Evolutionary conservation across 2,329 filamentous ascomycete genomes (phyloP).

Genomic region (Colletotrichum higginsianum): DNA sequence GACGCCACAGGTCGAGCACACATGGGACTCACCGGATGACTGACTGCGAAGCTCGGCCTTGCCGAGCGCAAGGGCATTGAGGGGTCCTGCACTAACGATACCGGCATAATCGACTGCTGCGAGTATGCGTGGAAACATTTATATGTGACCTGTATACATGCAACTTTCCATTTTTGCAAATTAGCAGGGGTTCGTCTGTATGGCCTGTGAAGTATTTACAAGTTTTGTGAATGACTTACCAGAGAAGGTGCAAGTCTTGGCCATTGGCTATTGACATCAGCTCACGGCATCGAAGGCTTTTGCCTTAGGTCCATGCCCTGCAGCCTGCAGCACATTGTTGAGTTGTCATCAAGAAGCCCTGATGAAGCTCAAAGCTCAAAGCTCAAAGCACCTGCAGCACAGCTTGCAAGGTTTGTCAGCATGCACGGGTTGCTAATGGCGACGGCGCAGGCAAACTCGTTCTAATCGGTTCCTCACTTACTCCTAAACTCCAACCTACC

Average conservation of each 20-base stretch:
- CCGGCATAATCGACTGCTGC: neutral
- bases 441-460: neutral
- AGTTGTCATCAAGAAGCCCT: too few species aligned
- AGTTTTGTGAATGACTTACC: neutral
- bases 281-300: too few species aligned
- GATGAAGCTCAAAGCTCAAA: neutral
- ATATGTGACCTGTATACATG: neutral
- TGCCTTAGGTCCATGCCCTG: too few species aligned
- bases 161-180: neutral
- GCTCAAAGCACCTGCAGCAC: neutral
- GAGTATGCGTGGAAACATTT: neutral
- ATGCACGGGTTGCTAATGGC: too few species aligned
- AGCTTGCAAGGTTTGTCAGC: too few species aligned
- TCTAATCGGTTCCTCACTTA: neutral
- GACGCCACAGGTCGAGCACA: conserved; percentile 10
- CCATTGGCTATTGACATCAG: too few species aligned
- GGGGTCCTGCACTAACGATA: too few species aligned
- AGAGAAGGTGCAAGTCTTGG: too few species aligned
- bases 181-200: too few species aligned
- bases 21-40: neutral
- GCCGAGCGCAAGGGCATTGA: neutral
- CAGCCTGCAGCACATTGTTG: too few species aligned
- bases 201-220: too few species aligned
- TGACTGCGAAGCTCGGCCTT: neutral
- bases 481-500: neutral